phyloP scores from a whole-genome alignment of 192 early-diverging fungal species.

The Coemansia sp. region DNA sequence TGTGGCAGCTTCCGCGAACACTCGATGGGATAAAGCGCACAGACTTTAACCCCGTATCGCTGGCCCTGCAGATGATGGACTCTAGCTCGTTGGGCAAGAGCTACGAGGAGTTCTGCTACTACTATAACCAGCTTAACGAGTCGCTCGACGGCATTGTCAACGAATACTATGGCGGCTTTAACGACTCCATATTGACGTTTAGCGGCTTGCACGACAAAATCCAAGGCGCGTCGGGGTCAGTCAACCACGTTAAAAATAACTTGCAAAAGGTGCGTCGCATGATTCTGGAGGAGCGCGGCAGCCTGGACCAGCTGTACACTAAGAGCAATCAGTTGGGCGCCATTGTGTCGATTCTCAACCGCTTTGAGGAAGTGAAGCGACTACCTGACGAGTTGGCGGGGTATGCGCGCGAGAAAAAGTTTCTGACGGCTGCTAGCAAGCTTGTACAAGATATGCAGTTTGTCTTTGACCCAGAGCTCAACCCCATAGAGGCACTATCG shows the following conservation, averaged over 20 bases:
- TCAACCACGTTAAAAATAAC: constrained; percentile 64
- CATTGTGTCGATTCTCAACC: constrained; percentile 75
- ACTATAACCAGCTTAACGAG: constrained; percentile 62
- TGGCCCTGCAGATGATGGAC: constrained; percentile 76
- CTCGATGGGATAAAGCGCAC: constrained; percentile 47
- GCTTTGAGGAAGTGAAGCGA: constrained; percentile 71
- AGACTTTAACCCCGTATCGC: constrained; percentile 74
- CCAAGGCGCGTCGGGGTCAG: constrained; percentile 65
- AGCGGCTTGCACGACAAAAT: constrained; percentile 76
- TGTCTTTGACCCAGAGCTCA: constrained; percentile 65
- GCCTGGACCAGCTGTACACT: constrained; percentile 70
- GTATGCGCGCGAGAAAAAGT: constrained; percentile 68
- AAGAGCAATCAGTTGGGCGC: constrained; percentile 78
- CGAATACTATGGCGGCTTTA: constrained; percentile 82
- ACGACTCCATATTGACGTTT: constrained; percentile 79
- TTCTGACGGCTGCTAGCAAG: constrained; percentile 65
- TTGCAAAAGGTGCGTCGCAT: constrained; percentile 67
- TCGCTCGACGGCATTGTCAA: constrained; percentile 74
- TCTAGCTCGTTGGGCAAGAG: constrained; percentile 68
- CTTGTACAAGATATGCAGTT: constrained; percentile 67
- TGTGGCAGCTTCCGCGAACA: constrained; percentile 53
- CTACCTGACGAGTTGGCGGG: constrained; percentile 66
- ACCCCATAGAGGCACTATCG: constrained; percentile 69
- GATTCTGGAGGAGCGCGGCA: constrained; percentile 64
- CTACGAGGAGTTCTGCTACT: constrained; percentile 66